Conservation (phyloP, 2,329 filamentous ascomycete species). For the Teratosphaeria zuluensis region DNA sequence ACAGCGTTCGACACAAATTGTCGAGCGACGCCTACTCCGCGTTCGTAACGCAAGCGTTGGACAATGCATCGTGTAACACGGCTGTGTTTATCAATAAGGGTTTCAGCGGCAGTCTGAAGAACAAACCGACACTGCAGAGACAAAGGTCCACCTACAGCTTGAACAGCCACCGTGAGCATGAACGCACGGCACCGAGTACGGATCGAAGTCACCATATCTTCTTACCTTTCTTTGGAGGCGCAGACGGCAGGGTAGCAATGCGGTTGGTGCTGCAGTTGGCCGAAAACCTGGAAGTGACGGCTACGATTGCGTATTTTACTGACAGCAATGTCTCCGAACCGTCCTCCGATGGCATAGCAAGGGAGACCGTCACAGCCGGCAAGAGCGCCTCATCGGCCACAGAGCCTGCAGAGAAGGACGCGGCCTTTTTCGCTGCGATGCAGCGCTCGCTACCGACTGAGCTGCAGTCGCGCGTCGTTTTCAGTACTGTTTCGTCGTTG, state of each 20-base stretch:
- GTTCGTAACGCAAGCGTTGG: constrained; percentile 63
- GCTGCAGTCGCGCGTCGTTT: constrained; percentile 47
- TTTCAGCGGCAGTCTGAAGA: constrained; percentile 42
- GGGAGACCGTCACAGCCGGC: background rate
- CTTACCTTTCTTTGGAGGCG: constrained; percentile 74
- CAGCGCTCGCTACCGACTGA: constrained; percentile 45
- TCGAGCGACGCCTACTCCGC: constrained; percentile 54
- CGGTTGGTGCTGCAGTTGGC: constrained; percentile 75
- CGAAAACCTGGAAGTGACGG: constrained; percentile 67
- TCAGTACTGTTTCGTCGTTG: constrained; percentile 40
- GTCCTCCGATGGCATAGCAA: background rate
- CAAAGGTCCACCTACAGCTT: constrained; percentile 42
- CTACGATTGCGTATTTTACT: constrained; percentile 58
- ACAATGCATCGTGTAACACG: constrained; percentile 54
- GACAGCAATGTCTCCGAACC: constrained; percentile 10
- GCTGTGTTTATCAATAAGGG: constrained; percentile 72
- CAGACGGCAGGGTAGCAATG: constrained; percentile 72
- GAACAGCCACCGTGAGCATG: constrained; percentile 47
- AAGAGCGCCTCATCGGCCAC: background rate
- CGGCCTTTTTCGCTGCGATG: constrained; percentile 48
- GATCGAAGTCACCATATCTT: constrained; percentile 76
- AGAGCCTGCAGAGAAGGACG: constrained; percentile 32
- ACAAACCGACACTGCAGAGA: constrained; percentile 34
- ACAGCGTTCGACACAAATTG: constrained; percentile 51
- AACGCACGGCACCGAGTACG: constrained; percentile 45